phyloP scores from a whole-genome alignment of 2,329 filamentous ascomycete species.

The Aaosphaeria pasadenensis region DNA sequence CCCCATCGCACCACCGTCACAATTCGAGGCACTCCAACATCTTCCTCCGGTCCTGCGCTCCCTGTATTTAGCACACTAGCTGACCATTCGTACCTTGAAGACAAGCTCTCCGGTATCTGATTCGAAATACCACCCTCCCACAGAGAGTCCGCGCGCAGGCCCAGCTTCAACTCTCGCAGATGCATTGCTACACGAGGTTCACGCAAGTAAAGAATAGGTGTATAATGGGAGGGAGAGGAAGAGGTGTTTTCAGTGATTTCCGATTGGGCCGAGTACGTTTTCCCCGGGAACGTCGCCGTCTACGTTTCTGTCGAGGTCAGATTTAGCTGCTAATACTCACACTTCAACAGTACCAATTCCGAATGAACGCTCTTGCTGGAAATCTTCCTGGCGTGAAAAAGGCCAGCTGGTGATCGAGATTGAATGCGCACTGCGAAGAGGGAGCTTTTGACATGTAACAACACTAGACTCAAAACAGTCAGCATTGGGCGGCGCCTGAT shows the following conservation, averaged over 20 bases:
- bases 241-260: constrained; percentile 90
- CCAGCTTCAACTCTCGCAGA: constrained; percentile 87
- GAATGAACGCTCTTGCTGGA: constrained; percentile 81
- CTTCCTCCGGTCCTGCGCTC: too few relatives aligned
- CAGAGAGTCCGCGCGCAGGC: constrained; percentile 82
- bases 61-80: neutral
- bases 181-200: constrained; percentile 92
- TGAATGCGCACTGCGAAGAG: neutral
- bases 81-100: constrained; percentile 44
- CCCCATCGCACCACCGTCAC: neutral
- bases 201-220: constrained; percentile 95
- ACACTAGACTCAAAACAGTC: too few relatives aligned
- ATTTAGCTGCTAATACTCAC: neutral
- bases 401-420: constrained; percentile 76
- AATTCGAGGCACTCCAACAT: neutral
- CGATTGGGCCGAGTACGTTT: constrained; percentile 78
- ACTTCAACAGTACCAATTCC: constrained; percentile 79
- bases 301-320: neutral
- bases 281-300: too few relatives aligned
- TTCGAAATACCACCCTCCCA: constrained; percentile 86
- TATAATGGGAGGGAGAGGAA: constrained; percentile 83
- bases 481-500: too few relatives aligned
- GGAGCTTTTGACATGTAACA: too few relatives aligned
- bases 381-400: constrained; percentile 90
- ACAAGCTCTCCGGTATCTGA: constrained; percentile 79